phyloP scores from a whole-genome alignment of 495 filamentous ascomycete genomes.

The Neurospora sublineolata region DNA sequence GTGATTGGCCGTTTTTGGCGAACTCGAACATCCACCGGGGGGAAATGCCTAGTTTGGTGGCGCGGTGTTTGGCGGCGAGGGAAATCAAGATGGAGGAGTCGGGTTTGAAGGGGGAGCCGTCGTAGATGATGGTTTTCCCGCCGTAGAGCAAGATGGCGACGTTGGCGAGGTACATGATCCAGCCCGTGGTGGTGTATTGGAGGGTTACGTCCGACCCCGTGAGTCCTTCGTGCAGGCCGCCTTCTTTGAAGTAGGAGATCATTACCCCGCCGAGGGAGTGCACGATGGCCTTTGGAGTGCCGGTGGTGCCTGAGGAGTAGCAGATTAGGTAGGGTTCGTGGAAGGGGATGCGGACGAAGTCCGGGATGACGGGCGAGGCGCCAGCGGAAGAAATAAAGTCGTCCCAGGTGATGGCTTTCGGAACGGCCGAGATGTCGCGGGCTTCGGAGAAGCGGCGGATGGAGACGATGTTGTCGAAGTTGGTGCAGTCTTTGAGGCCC shows the following conservation, averaged over 20 bases:
- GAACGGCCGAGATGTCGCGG: constrained; percentile 45
- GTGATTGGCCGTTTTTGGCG: constrained; percentile 44
- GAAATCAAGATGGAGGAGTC: constrained; percentile 46
- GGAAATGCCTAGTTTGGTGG: constrained; percentile 53
- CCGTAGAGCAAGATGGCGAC: constrained; percentile 45
- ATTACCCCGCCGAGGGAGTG: constrained; percentile 54
- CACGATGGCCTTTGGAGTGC: constrained; percentile 65
- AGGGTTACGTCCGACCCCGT: constrained; percentile 35
- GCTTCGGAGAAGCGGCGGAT: constrained; percentile 52
- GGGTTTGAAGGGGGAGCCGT: constrained; percentile 66
- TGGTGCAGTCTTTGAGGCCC: constrained; percentile 45
- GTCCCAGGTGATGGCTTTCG: constrained; percentile 39
- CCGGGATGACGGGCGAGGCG: constrained; percentile 24
- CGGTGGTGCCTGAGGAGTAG: constrained; percentile 63
- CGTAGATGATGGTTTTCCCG: constrained; percentile 52
- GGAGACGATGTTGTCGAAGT: constrained; percentile 53
- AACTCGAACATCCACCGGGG: constrained; percentile 66
- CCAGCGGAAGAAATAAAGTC: constrained; percentile 37
- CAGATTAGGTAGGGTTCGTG: constrained; percentile 60
- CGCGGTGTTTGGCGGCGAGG: constrained; percentile 47
- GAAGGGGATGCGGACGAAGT: constrained; percentile 51
- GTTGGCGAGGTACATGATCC: constrained; percentile 71
- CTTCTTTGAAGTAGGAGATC: constrained; percentile 50
- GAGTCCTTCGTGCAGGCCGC: constrained; percentile 45
- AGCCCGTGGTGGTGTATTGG: constrained; percentile 59